These are phyloP conservation scores for Peniophora sp. DNA, from an alignment of 1,284 basidiomycete species.

Conservation along the genomic window DNA sequence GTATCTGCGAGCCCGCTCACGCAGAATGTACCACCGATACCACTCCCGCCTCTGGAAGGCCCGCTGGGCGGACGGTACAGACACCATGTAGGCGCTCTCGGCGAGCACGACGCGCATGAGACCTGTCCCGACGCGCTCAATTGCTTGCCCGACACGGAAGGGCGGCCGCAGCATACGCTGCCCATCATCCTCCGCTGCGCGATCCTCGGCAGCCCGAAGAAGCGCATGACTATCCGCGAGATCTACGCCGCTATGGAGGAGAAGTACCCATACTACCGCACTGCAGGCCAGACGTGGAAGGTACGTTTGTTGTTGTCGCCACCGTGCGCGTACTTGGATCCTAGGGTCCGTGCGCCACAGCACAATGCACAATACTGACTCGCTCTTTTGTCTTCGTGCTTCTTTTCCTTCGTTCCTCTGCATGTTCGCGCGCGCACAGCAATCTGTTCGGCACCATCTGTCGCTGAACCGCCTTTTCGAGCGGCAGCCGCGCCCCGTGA, in stretches of 20 bases:
- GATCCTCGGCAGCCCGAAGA: constrained; percentile 65
- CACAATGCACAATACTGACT: too few relatives aligned
- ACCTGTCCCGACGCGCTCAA: constrained; percentile 69
- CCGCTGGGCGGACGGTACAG: too few relatives aligned
- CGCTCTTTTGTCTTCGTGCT: constrained; percentile 2
- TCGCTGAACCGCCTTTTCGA: constrained; percentile 75
- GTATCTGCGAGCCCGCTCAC: constrained; percentile 1
- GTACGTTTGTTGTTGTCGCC: constrained; percentile 26
- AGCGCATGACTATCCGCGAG: constrained; percentile 72
- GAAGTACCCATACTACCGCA: constrained; percentile 72
- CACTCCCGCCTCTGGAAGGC: too few relatives aligned
- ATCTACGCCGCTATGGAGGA: constrained; percentile 78
- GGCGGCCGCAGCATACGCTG: constrained; percentile 70
- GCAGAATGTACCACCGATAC: background rate
- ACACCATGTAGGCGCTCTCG: background rate
- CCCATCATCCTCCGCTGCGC: constrained; percentile 76
- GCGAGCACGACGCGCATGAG: constrained; percentile 52
- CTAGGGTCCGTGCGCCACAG: too few relatives aligned
- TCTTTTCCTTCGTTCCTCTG: constrained; percentile 7
- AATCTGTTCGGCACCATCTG: constrained; percentile 77
- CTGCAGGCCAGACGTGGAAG: constrained; percentile 76
- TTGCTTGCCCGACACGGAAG: constrained; percentile 70
- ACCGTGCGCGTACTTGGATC: too few relatives aligned
- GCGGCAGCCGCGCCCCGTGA: constrained; percentile 67
- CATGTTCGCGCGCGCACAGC: constrained; percentile 31